A percentile compares a stretch with the other conserved stretches of the same genome.
phyloP scores from a whole-genome alignment of 306 rosid genomes.

The Ochetophila trinervis region DNA sequence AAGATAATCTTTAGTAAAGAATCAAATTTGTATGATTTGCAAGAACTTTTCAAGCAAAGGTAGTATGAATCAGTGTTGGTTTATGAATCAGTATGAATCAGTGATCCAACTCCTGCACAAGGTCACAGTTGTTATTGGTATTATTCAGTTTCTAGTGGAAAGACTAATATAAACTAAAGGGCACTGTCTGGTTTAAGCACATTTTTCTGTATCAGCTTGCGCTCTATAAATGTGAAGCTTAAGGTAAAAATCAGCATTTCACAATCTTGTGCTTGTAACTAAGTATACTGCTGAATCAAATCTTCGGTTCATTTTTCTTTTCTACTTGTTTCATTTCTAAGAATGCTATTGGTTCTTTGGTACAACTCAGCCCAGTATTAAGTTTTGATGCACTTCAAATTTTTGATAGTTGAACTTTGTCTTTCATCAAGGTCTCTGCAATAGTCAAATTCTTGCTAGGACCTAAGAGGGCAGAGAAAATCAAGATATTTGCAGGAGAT shows the following conservation, averaged over 20 bases:
- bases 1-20: background rate
- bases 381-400: too few species aligned
- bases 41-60: background rate
- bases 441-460: constrained; percentile 88
- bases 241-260: background rate
- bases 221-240: background rate
- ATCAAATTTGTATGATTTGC: background rate
- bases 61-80: background rate
- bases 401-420: constrained; percentile 23
- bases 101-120: constrained; percentile 15
- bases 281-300: constrained; percentile 13
- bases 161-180: constrained; percentile 3
- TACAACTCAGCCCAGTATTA: background rate
- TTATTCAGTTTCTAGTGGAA: background rate
- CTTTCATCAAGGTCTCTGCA: constrained; percentile 76
- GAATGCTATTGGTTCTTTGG: background rate
- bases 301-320: constrained; percentile 4
- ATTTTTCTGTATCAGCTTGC: constrained; percentile 2
- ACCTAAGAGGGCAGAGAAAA: constrained; percentile 82
- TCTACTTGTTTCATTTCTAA: background rate
- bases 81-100: too few species aligned
- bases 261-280: constrained; percentile 10
- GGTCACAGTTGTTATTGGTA: background rate
- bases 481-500: constrained; percentile 93
- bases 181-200: background rate